Evolutionary conservation across 1,139 yeast species (phyloP).

Genomic region (Blastobotrys arbuscula): DNA sequence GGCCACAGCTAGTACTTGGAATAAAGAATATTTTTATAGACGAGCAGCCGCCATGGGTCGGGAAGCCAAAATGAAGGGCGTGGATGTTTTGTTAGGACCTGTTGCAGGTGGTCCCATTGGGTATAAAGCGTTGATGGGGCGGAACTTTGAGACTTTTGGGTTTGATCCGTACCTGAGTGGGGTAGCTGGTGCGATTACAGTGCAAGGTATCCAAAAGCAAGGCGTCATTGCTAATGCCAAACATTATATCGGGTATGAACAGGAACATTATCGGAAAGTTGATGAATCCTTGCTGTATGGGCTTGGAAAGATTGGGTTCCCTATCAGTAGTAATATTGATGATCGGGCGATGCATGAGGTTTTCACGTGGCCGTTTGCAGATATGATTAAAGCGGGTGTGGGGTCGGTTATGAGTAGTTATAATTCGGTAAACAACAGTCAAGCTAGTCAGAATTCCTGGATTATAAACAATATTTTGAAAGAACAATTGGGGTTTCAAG

Average conservation of each 20-base stretch:
- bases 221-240: constrained; percentile 53
- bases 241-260: constrained; percentile 58
- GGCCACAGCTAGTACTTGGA: constrained; percentile 56
- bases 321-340: constrained; percentile 41
- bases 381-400: constrained; percentile 55
- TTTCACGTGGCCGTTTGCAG: constrained; percentile 63
- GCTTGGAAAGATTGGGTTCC: constrained; percentile 2
- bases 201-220: constrained; percentile 53
- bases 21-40: constrained; percentile 45
- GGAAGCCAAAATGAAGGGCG: constrained; percentile 53
- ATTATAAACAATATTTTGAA: constrained; percentile 51
- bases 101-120: constrained; percentile 62
- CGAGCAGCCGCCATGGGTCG: constrained; percentile 55
- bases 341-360: constrained; percentile 61
- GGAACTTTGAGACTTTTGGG: constrained; percentile 65
- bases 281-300: not conserved
- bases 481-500: constrained; percentile 62
- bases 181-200: constrained; percentile 47
- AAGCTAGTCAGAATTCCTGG: constrained; percentile 58
- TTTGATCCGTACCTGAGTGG: constrained; percentile 62
- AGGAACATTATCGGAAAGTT: constrained; percentile 36
- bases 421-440: constrained; percentile 52
- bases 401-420: constrained; percentile 61
- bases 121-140: constrained; percentile 55
- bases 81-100: constrained; percentile 57